phyloP scores from a whole-genome alignment of 208 protist genomes.

The Trypanosoma avium region DNA sequence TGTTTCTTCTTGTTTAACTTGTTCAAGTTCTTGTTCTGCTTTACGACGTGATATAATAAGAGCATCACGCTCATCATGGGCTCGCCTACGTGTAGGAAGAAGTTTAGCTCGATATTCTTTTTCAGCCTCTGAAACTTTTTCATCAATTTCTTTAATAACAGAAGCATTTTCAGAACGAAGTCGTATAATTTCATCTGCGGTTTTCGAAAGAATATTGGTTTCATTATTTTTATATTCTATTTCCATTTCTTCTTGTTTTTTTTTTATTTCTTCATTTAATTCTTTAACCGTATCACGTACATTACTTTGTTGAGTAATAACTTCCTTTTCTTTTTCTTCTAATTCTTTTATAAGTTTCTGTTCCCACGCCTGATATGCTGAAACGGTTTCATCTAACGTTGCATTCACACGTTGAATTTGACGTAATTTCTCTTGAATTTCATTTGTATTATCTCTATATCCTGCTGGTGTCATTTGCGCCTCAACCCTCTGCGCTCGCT shows the following conservation, averaged over 20 bases:
- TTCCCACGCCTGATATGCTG: conserved; percentile 2
- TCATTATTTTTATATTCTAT: conserved; percentile 2
- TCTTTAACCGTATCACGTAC: not conserved
- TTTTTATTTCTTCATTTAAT: not conserved
- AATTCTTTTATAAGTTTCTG: not conserved
- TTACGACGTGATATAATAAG: not conserved
- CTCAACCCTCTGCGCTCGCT: conserved; percentile 70
- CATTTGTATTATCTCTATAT: conserved; percentile 20
- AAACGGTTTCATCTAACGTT: not conserved
- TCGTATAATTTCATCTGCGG: conserved; percentile 39
- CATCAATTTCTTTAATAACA: conserved; percentile 19
- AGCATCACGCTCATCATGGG: not conserved
- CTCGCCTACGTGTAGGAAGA: not conserved
- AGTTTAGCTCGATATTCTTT: not conserved
- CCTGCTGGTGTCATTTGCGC: conserved; percentile 25
- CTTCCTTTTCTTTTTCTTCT: not conserved
- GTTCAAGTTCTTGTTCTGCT: not conserved
- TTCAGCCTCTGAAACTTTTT: conserved; percentile 18
- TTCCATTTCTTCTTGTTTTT: conserved; percentile 10
- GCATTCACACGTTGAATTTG: conserved; percentile 5
- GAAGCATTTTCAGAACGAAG: conserved; percentile 39
- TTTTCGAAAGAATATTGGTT: not conserved
- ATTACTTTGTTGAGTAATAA: not conserved
- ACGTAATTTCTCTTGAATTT: not conserved
- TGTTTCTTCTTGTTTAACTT: not conserved